Base-by-base conservation (phyloP, 1,284 basidiomycete genomes). In the Agroathelia rolfsii region DNA sequence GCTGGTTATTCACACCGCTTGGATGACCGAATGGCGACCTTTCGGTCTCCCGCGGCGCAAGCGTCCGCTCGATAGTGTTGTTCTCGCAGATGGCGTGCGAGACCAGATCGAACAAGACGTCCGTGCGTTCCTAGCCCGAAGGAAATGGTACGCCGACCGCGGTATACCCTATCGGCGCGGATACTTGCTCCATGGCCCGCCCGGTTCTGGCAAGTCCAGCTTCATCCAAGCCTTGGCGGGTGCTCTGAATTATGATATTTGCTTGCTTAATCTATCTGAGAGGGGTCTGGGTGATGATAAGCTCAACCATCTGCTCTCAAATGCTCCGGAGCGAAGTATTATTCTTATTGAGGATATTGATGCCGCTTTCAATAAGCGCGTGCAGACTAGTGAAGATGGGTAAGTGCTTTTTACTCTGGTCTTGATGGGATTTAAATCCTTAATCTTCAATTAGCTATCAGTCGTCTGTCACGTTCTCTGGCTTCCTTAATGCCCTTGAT, bases 191-290 rank as follows among this genome's bases (percentile, higher is more conserved):
- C 77, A 98, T 50, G 95, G 95, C 5, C 93, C 95, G 12, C 95
- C 95, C 1, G 95, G 95, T 13, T 95, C 90, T 0, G 95, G 95
- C 35, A 99, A 99, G 58, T 94, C 93, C 1, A 97, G 92, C 1
- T 98, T 93, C 61, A 98, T 98, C 45, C 93, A 96, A 54, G 93
- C 95, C 3, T 70, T 98, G 6, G 95, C 95, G 6, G 95, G 94
- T 8, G 75, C 78, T 11, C 61, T 98, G 17, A 80, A 76, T 36
- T 96, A 97, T 63, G 93, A 98, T 56, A 96, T 99, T 38, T 97
- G 93, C 53, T 60, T 98, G 16, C 68, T 99, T 30, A 98, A 98
- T 56, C 72, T 99, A 24, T 94, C 94, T 18, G 94, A 98, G 60
- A 74, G 95, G 35, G 95, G 95, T 0, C 69, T 98, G 32, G 87